phyloP scores from a whole-genome alignment of 345 rosid species.

The Lepidium sativum region DNA sequence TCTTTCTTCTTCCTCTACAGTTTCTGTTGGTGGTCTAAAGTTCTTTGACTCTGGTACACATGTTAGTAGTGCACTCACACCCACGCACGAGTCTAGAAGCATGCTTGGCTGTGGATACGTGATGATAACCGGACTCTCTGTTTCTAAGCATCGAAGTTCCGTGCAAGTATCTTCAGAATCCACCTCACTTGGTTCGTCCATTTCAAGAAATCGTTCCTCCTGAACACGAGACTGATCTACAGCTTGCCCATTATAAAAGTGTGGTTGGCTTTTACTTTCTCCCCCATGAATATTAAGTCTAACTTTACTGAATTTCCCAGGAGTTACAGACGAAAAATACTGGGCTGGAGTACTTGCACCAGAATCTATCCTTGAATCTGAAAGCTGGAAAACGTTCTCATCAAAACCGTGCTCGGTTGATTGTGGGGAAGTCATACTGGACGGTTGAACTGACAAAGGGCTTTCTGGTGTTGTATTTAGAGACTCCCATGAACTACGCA shows the following conservation, averaged over 20 bases:
- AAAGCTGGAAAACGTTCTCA: constrained; percentile 47
- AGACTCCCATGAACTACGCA: constrained; percentile 57
- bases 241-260: constrained; percentile 26
- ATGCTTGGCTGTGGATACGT: constrained; percentile 24
- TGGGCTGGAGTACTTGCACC: constrained; percentile 27
- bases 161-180: constrained; percentile 41
- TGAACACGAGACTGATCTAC: constrained; percentile 26
- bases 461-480: constrained; percentile 34
- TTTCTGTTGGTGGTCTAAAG: constrained; percentile 9
- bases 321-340: constrained; percentile 20
- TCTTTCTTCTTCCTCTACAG: constrained; percentile 12
- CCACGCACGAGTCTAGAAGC: constrained; percentile 20
- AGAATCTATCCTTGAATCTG: constrained; percentile 40
- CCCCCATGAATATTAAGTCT: constrained; percentile 15
- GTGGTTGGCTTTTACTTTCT: constrained; percentile 14
- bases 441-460: constrained; percentile 34
- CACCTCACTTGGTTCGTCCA: constrained; percentile 33
- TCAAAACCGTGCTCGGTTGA: constrained; percentile 54
- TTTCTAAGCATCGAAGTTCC: constrained; percentile 49
- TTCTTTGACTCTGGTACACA: constrained; percentile 21
- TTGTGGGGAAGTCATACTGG: constrained; percentile 37
- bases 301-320: constrained; percentile 20
- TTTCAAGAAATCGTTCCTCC: constrained; percentile 29
- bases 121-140: constrained; percentile 30
- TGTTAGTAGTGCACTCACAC: constrained; percentile 16